These are phyloP conservation scores for Diaporthe amygdali DNA, from an alignment of 2,329 filamentous ascomycete species.

Conservation along the genomic window DNA sequence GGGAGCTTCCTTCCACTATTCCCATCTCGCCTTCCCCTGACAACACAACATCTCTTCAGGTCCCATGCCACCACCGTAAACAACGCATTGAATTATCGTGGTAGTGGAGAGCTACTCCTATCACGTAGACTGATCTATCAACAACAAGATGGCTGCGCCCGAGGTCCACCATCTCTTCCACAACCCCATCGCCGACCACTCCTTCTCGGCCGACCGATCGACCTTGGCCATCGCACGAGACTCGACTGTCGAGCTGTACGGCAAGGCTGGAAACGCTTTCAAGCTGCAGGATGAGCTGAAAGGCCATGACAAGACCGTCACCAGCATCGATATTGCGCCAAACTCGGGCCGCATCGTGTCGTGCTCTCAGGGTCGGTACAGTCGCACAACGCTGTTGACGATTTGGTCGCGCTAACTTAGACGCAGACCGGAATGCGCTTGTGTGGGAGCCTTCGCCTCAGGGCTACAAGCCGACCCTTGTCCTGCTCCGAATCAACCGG, in stretches of 20 bases:
- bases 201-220: conserved; percentile 90
- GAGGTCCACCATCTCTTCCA: conserved; percentile 98
- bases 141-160: conserved; percentile 73
- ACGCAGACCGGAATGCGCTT: conserved; percentile 88
- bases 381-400: background rate
- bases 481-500: conserved; percentile 94
- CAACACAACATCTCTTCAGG: background rate
- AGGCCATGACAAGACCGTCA: conserved; percentile 96
- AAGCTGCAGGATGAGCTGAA: conserved; percentile 90
- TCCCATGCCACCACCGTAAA: conserved; percentile 8
- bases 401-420: conserved; percentile 1
- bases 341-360: conserved; percentile 92
- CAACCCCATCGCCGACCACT: conserved; percentile 94
- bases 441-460: conserved; percentile 95
- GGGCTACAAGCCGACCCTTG: conserved; percentile 96
- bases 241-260: conserved; percentile 87
- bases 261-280: conserved; percentile 74
- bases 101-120: conserved; percentile 99
- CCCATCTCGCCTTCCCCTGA: conserved; percentile 10
- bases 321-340: conserved; percentile 93
- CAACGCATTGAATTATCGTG: conserved; percentile 43
- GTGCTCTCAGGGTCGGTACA: conserved; percentile 82
- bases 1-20: conserved; percentile 7
- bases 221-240: conserved; percentile 92
- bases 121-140: conserved; percentile 48